Evolutionary conservation across 2,329 filamentous ascomycete genomes (phyloP), one percentile per base, ranked within the genome.

Genomic region (Rhexocercosporidium sp.): DNA sequence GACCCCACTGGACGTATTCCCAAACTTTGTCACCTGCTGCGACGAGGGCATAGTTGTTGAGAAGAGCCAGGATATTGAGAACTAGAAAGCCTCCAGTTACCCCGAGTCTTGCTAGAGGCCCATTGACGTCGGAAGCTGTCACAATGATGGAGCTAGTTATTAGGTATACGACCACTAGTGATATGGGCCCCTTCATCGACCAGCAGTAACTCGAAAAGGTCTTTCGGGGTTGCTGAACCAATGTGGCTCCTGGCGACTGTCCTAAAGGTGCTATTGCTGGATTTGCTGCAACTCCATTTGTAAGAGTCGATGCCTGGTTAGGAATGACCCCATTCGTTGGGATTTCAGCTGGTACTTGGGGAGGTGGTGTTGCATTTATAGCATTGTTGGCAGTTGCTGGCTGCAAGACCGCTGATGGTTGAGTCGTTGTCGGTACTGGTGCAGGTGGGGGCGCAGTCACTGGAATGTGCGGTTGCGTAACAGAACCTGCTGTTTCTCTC

Each of bases 1-100:
- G 14, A 31, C 49, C 29, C 49, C 49, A 53, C 29, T 53, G 49
- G 7, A 27, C 27, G 6, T 14, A 53, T 31, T 29, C 7, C 49
- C 49, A 53, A 31, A 27, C 49, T n/a, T 53, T 53, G 27, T 53
- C 49, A 2, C 49, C 49, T 3, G 49, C 49, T 12, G 49, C 49
- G n/a, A 53, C 25, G 25, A 53, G 49, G 7, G 49, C 49, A 53
- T 53, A 53, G n/a, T 53, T 53, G 14, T 53, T 53, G 14, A 53
- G 49, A 9, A 53, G 49, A 31, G 49, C 49, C 16, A 53, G 12
- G 4, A 53, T 25, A 9, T 53, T 53, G 14, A 53, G 7, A 1
- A 53, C 14, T 6, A 53, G 18, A 7, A 53, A 53, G 3, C 49
- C 49, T 2, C 49, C 49, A 14, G 27, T 53, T 27, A 53, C 27